Evolutionary conservation across 1,284 basidiomycete species (phyloP), one percentile per base, ranked within the genome.

Genomic region (Ceratobasidium sp.): DNA sequence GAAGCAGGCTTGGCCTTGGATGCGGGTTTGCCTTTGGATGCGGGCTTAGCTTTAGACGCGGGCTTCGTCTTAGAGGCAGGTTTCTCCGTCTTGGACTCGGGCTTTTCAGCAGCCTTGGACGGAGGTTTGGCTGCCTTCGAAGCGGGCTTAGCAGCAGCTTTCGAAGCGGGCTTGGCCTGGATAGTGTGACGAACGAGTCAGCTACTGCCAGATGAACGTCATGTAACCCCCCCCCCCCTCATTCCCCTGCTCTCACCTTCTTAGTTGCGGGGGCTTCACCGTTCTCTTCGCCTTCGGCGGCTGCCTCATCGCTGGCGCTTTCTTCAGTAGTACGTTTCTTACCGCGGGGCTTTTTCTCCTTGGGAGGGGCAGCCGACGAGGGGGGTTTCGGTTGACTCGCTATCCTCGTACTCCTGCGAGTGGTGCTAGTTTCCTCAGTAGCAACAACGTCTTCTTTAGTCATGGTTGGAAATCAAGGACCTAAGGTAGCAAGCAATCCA

Each of bases 41-140:
- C 76, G 6, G 74, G 75, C 27, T 74, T 73, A 16, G 75, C 51
- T 13, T 71, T 73, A 24, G 72, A 76, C 3, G 75, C 63, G 0
- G 76, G 75, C 74, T 77, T 77, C n/a, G 74, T 76, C 75, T 78
- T 78, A 24, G 66, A 29, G 51, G 68, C 74, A 24, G 76, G 49
- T 62, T 75, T 73, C 64, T 41, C 66, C 39, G 75, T 11, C 75
- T 80, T 79, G 74, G 75, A 39, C 49, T 63, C 75, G 24, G 66
- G 48, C 37, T 76, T 63, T 19, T 75, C 61, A 68, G 77, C 77
- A 51, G 75, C 53, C 75, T 79, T 79, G 73, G 78, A 74, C 11
- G 75, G 75, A 16, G 79, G 65, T 74, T 79, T 79, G 56, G 78
- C 62, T 29, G 75, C 74, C n/a, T 66, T 69, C 13, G 74, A 74